Base-by-base conservation (phyloP, 177 flowering plant genomes). In the Telopea speciosissima region DNA sequence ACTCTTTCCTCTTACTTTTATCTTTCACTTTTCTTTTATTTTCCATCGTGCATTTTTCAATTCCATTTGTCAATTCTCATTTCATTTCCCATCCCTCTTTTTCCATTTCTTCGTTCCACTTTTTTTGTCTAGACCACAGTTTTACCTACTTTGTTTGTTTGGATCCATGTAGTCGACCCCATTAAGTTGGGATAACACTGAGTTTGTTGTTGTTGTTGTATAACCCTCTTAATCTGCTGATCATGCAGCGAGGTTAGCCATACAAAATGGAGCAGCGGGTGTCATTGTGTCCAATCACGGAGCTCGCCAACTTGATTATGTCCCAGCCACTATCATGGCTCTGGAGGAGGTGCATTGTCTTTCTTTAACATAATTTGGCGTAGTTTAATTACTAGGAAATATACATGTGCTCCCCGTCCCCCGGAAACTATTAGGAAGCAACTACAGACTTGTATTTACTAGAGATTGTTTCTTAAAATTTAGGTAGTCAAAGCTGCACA, bases 281-380 rank as follows among this genome's bases (percentile, higher is more conserved):
- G 86, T 92, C 71, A 90, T 94, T 40, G 98, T 94, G 31, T 94
- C 98, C 16, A 94, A 94, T 66, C 98, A 92, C 79, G 98, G 97
- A 73, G 98, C 94, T 80, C 91, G 98, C 67, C 97, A 93, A 72
- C 94, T 93, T 26, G 97, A 93, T 74, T 92, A 89, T 81, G 90
- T 80, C 52, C 97, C 97, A 36, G 87, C 98, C 60, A 90, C 97
- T 62, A 89, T 90, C 52, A 79, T 78, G 80, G 88, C 88, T 78
- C 75, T 94, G 76, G 97, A 94, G 82, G 97, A 94, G 95, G 98
- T 93, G 79, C 8, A 63, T 22, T 26, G 26, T 1, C 56, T 63
- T 12, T 16, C 17, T 49, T 49, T 49, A 12, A 49, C 54, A 12
- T 44, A 13, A 49, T 49, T 49, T 49, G 54, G 17, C 0, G 54